Evolutionary conservation across 345 rosid species (phyloP), one percentile per base, ranked within the genome.

Genomic region (Salix suchowensis): DNA sequence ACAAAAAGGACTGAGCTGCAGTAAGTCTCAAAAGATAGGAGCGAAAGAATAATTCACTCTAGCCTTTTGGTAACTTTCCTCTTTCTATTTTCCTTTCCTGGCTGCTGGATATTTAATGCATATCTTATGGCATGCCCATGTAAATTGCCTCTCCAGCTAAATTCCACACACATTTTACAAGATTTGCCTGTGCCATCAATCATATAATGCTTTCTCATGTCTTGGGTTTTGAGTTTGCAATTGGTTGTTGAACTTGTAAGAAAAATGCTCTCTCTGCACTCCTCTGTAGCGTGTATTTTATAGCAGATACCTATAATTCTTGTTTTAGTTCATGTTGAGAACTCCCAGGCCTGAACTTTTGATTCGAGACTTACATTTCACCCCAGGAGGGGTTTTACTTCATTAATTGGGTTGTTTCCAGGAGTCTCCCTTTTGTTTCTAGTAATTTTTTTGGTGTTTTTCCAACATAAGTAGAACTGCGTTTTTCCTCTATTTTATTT

Each of bases 131-230:
- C 76, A 69, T 66, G 26, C 79, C 77, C 82, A 82, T 71, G 81
- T 83, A 82, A 77, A 72, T 58, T 68, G 76, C 77, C 79, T 66
- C 55, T 79, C 83, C 76, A 74, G 68, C 82, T 76, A 77, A 30
- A 48, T 36, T 58, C 16, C 76, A 34, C 73, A 61, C 76, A 21
- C 71, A 21, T 66, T 40, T 48, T 71, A 55, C 71, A 72, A 73
- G 39, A 60, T 79, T 71, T 76, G 58, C 67, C 74, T 70, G 71
- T 42, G 19, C 69, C 58, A 50, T 65, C 28, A 79, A 21, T 72
- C 62, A 4, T 58, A 1, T 24, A 3, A 23, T 75, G 64, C 62
- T 73, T 11, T 24, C 19, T 42, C 30, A 15, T 54, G 19, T 60
- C 36, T 36, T 77, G 68, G 74, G 75, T 62, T 69, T 36, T 75